Percentiles rank a stretch among this genome's conserved stretches.
Conservation (phyloP, 139 green algal species). For the Desmodesmus armatus region DNA sequence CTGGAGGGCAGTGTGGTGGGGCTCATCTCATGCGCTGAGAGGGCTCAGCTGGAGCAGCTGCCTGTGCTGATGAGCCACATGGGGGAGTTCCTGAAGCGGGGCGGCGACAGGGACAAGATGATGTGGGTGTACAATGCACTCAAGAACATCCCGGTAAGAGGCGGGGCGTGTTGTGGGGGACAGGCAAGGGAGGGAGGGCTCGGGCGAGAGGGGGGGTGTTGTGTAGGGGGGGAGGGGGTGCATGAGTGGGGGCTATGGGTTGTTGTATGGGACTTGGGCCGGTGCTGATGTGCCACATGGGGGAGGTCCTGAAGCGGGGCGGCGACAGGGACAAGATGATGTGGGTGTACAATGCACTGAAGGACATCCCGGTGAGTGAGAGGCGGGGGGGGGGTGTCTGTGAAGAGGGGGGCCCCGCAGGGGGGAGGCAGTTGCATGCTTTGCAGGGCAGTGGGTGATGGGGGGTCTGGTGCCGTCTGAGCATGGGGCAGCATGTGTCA, state of each 20-base stretch:
- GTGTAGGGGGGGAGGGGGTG: too few species aligned
- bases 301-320: not conserved
- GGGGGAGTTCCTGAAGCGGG: not conserved
- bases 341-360: constrained; percentile 17
- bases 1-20: not conserved
- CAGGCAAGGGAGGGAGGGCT: not conserved
- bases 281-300: constrained; percentile 17
- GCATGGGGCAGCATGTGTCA: too few species aligned
- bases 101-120: not conserved
- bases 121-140: constrained; percentile 23
- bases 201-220: too few species aligned
- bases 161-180: not conserved
- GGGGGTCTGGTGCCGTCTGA: too few species aligned
- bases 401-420: too few species aligned
- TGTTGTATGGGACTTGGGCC: too few species aligned
- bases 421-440: too few species aligned
- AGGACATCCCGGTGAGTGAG: not conserved
- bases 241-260: too few species aligned
- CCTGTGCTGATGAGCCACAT: constrained; percentile 26
- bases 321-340: not conserved
- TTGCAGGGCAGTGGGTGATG: too few species aligned
- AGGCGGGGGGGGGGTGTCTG: not conserved
- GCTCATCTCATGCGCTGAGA: not conserved
- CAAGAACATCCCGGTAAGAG: not conserved
- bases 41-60: constrained; percentile 7